Evolutionary conservation across 805 yeast species (phyloP).

Genomic region (Priceomyces medius): DNA sequence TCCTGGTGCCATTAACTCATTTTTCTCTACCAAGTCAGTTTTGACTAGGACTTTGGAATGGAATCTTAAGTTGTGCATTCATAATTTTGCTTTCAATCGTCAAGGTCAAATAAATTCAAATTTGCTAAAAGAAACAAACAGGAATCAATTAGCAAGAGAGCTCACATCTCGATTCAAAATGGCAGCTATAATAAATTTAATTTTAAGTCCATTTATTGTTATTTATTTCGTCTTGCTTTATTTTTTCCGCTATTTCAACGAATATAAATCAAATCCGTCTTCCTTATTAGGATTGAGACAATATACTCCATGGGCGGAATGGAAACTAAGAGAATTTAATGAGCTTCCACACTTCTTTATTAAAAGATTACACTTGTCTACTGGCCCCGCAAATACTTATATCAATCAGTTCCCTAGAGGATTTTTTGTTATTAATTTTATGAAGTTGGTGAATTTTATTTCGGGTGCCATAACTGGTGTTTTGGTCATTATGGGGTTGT

Average conservation of each 20-base stretch:
- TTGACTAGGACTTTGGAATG: constrained; percentile 90
- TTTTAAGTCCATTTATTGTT: constrained; percentile 83
- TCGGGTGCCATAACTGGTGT: constrained; percentile 90
- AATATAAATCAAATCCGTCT: constrained; percentile 85
- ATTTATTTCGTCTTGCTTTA: constrained; percentile 78
- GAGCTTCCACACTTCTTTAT: constrained; percentile 88
- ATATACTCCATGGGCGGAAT: constrained; percentile 90
- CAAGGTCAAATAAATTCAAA: constrained; percentile 76
- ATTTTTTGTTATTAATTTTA: constrained; percentile 33
- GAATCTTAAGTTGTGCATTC: constrained; percentile 85
- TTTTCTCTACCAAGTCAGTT: constrained; percentile 30
- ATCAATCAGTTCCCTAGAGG: constrained; percentile 92
- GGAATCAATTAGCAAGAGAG: constrained; percentile 66
- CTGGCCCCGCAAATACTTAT: constrained; percentile 77
- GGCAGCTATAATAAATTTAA: constrained; percentile 81
- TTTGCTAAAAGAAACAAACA: constrained; percentile 68
- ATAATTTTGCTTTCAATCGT: constrained; percentile 80
- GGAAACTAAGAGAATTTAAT: constrained; percentile 93
- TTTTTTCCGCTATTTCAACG: constrained; percentile 89
- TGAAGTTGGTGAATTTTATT: constrained; percentile 53
- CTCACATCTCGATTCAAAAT: constrained; percentile 75
- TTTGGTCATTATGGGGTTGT: constrained; percentile 58
- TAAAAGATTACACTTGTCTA: constrained; percentile 72
- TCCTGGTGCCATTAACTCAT: constrained; percentile 5
- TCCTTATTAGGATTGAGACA: constrained; percentile 68